Base-by-base conservation (phyloP, 2,329 filamentous ascomycete species). In the Alternaria hordeiaustralica region DNA sequence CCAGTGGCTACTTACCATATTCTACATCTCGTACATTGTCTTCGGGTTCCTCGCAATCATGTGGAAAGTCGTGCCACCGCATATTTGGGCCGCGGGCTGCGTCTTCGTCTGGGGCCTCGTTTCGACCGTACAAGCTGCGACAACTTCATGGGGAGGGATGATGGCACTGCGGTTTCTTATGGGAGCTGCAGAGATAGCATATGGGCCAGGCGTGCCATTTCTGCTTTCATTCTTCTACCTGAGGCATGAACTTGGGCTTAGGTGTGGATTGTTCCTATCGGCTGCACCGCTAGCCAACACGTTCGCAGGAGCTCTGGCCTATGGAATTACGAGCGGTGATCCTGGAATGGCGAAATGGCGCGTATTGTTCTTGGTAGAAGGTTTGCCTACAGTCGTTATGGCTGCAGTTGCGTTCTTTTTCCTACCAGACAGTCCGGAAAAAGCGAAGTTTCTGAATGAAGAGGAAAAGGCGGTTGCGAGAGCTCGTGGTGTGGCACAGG, bases 261-360 rank as follows among this genome's bases (percentile, higher is more conserved):
- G 87, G 4, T 84, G 84, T 55, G 87, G 87, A 3, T 73, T 89
- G 21, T 89, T 88, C 36, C n/a, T 41, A 41, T 41, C 36, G 36
- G 36, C 36, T 41, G 36, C 36, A 1, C 36, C 36, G n/a, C 36
- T 41, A 41, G 93, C 93, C 2, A 96, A 92, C 45, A 90, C 89
- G 2, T 94, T 96, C 75, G 92, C 93, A 0, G 89, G 89, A 3
- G 89, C 88, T 4, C 81, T 90, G 10, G 78, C 78, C 10, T 80
- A 78, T 63, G 78, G 75, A 5, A 90, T 92, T 73, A 88, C 88
- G 9, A 86, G 87, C 26, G 87, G 88, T 12, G 82, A 86, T 69
- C 81, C 83, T 3, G 60, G 58, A 7, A 77, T 92, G 46, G 84
- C 87, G 3, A 87, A 84, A 60, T 93, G 91, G 91, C 85, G 88